These are phyloP conservation scores for Backusella tuberculispora DNA, from an alignment of 192 early-diverging fungal genomes.

Conservation along the genomic window DNA sequence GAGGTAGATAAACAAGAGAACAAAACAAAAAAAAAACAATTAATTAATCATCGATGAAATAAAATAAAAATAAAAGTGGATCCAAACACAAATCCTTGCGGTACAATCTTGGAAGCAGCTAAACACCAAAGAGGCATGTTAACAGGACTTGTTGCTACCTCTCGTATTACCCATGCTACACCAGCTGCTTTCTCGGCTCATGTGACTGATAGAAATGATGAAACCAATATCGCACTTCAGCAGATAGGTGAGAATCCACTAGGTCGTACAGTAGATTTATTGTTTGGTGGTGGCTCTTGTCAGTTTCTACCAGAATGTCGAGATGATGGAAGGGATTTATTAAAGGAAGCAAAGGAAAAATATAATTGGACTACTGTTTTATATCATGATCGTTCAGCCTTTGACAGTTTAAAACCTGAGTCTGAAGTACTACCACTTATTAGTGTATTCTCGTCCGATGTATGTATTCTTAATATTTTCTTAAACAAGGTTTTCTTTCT, in stretches of 20 bases:
- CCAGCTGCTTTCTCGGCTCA: slow-evolving; percentile 85
- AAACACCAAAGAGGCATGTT: slow-evolving; percentile 71
- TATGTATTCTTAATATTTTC: slow-evolving; percentile 19
- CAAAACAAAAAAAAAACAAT: slow-evolving; percentile 2
- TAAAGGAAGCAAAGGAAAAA: slow-evolving; percentile 56
- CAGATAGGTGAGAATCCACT: slow-evolving; percentile 90
- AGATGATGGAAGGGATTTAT: slow-evolving; percentile 70
- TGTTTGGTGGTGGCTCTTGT: slow-evolving; percentile 92
- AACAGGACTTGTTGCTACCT: slow-evolving; percentile 93
- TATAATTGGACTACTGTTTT: slow-evolving; percentile 68
- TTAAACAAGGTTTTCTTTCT: not conserved
- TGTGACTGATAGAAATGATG: slow-evolving; percentile 75
- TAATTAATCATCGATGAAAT: not conserved
- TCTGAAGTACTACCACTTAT: slow-evolving; percentile 65
- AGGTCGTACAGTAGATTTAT: slow-evolving; percentile 81
- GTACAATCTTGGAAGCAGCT: slow-evolving; percentile 93
- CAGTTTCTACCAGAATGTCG: slow-evolving; percentile 90
- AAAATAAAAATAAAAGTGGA: slow-evolving; percentile 46
- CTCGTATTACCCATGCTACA: slow-evolving; percentile 94
- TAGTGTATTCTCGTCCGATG: slow-evolving; percentile 75
- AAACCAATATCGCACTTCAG: slow-evolving; percentile 86
- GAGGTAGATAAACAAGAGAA: slow-evolving; percentile 49
- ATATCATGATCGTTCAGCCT: slow-evolving; percentile 54
- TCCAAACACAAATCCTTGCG: slow-evolving; percentile 73
- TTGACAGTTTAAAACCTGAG: slow-evolving; percentile 54